Conservation (phyloP, 805 yeast species). For the Cyberlindnera meyerae region DNA sequence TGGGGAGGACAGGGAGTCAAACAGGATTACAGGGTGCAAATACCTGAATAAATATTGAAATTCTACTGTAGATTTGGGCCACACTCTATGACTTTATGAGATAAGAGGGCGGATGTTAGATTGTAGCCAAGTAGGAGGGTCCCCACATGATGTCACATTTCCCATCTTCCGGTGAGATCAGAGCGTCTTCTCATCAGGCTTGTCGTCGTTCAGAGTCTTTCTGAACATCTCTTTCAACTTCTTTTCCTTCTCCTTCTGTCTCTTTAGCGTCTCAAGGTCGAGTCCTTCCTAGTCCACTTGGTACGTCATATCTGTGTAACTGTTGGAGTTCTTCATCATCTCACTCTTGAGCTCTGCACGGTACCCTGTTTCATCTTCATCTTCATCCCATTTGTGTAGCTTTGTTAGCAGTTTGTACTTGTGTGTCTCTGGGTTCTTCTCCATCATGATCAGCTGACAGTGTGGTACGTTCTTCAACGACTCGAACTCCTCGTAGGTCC, state of each 20-base stretch:
- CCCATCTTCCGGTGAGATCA: too few species aligned
- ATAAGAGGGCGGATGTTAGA: too few species aligned
- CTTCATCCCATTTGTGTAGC: constrained; percentile 66
- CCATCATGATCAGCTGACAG: constrained; percentile 80
- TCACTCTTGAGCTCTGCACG: constrained; percentile 22
- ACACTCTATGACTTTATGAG: background rate
- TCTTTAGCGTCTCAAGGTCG: constrained; percentile 11
- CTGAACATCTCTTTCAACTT: constrained; percentile 37
- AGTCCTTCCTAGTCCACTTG: constrained; percentile 5
- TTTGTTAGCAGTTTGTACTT: constrained; percentile 56
- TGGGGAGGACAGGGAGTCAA: too few species aligned
- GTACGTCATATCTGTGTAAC: constrained; percentile 20
- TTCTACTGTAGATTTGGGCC: too few species aligned
- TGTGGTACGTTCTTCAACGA: constrained; percentile 77
- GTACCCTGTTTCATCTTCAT: constrained; percentile 24
- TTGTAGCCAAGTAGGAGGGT: too few species aligned
- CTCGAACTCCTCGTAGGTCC: constrained; percentile 90
- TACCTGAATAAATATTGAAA: too few species aligned
- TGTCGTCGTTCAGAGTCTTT: constrained; percentile 11
- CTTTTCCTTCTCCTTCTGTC: constrained; percentile 38
- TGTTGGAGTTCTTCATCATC: constrained; percentile 21
- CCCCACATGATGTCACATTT: too few species aligned
- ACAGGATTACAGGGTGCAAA: too few species aligned
- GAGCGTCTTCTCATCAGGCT: too few species aligned
- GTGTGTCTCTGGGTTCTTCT: constrained; percentile 42